Conservation (phyloP, 305 asterid species). For the Solanum hybrid region DNA sequence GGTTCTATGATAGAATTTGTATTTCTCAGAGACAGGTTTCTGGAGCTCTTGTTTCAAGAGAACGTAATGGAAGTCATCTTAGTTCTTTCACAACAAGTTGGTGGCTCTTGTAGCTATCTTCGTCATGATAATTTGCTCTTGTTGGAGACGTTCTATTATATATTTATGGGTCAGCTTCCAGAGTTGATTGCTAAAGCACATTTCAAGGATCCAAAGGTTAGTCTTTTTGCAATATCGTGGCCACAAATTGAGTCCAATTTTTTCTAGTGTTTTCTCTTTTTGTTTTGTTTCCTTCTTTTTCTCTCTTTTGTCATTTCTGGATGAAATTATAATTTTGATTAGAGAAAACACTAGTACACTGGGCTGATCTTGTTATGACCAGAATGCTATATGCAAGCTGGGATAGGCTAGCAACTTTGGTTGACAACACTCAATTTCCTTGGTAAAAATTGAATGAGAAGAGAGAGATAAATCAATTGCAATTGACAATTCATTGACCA, state of each 20-base stretch:
- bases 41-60: conserved; percentile 71
- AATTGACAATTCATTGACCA: not conserved
- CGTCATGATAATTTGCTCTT: conserved; percentile 89
- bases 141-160: conserved; percentile 63
- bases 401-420: not conserved
- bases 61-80: conserved; percentile 88
- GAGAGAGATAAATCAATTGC: too few relatives aligned
- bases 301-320: not conserved
- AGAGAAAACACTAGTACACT: not conserved
- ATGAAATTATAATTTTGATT: not conserved
- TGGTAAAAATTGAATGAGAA: not conserved
- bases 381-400: not conserved
- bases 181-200: conserved; percentile 60
- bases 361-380: not conserved
- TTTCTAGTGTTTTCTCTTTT: not conserved
- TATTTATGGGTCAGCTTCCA: conserved; percentile 85
- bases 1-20: conserved; percentile 63
- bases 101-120: conserved; percentile 60
- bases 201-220: conserved; percentile 58
- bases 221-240: conserved; percentile 13
- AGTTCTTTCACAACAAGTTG: conserved; percentile 71
- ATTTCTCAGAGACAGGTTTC: conserved; percentile 64
- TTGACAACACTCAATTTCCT: not conserved
- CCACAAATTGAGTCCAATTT: conserved; percentile 2
- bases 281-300: not conserved